Evolutionary conservation across 257 asterid genomes (phyloP).

Genomic region (Solanum tacnaense): DNA sequence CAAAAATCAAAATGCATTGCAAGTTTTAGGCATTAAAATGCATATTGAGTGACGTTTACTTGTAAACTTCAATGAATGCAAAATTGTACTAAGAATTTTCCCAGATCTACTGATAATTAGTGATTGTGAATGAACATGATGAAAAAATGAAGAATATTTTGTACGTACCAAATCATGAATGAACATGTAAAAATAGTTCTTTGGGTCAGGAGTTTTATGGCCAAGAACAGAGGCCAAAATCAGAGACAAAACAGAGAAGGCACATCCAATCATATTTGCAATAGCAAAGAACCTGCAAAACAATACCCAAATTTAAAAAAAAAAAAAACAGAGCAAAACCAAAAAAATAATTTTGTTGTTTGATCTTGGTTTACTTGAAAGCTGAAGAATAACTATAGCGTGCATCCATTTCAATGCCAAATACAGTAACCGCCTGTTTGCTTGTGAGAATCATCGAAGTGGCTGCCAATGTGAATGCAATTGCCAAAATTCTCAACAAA

Average conservation of each 20-base stretch:
- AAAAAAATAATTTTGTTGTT: not conserved
- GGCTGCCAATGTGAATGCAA: constrained; percentile 36
- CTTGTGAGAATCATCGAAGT: constrained; percentile 35
- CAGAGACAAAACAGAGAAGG: constrained; percentile 27
- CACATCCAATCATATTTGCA: constrained; percentile 41
- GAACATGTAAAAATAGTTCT: constrained; percentile 37
- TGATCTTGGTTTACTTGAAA: constrained; percentile 21
- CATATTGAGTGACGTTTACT: not conserved
- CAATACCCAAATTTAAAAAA: not conserved
- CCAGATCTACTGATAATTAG: not conserved
- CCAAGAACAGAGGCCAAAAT: constrained; percentile 13
- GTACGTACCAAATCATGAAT: constrained; percentile 57
- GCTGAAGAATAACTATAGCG: constrained; percentile 50
- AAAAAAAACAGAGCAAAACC: not conserved
- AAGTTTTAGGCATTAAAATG: not conserved
- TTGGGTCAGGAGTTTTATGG: constrained; percentile 10
- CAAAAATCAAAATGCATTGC: too few species aligned
- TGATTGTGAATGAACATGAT: too few species aligned
- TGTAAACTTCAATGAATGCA: not conserved
- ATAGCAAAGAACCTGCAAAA: constrained; percentile 46
- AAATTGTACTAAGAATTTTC: not conserved
- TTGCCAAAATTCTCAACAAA: constrained; percentile 24
- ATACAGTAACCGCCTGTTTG: constrained; percentile 31
- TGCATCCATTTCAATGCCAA: constrained; percentile 38
- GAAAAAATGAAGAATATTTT: not conserved